These are phyloP conservation scores for Favolaschia claudopus DNA, from an alignment of 768 basidiomycete genomes.

Conservation along the genomic window DNA sequence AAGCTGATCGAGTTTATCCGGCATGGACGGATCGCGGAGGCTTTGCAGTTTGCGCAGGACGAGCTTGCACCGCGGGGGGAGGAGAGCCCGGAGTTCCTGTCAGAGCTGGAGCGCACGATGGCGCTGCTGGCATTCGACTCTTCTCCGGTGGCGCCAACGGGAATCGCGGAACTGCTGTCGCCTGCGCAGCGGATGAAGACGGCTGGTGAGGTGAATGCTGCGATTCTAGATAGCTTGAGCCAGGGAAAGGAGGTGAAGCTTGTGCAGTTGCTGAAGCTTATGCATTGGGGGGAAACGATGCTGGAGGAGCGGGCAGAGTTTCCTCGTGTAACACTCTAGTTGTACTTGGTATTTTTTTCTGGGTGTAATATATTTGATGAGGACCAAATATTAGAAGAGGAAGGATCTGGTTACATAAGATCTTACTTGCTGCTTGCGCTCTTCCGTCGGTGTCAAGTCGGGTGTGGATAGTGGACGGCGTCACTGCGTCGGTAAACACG, in stretches of 20 bases:
- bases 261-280: slow-evolving; percentile 78
- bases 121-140: slow-evolving; percentile 86
- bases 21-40: slow-evolving; percentile 77
- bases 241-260: slow-evolving; percentile 95
- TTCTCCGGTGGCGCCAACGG: slow-evolving; percentile 62
- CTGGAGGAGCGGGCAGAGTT: slow-evolving; percentile 81
- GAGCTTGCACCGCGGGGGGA: slow-evolving; percentile 96
- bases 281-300: slow-evolving; percentile 88
- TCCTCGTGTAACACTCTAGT: slow-evolving; percentile 47
- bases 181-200: slow-evolving; percentile 92
- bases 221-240: slow-evolving; percentile 90
- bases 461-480: too few species aligned
- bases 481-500: too few species aligned
- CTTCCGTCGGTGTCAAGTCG: too few species aligned
- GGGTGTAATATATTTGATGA: slow-evolving; percentile 1
- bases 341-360: slow-evolving; percentile 28
- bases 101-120: slow-evolving; percentile 95
- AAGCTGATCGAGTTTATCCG: slow-evolving; percentile 95
- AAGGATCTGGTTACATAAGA: too few species aligned
- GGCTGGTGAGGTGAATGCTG: slow-evolving; percentile 95
- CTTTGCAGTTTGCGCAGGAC: slow-evolving; percentile 89
- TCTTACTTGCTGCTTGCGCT: not conserved
- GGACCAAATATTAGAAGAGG: too few species aligned
- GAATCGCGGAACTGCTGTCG: slow-evolving; percentile 81
- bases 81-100: slow-evolving; percentile 91